Evolutionary conservation across 176 grass and related monocot genomes (phyloP).

Genomic region (Hsuehochloa calcarea): DNA sequence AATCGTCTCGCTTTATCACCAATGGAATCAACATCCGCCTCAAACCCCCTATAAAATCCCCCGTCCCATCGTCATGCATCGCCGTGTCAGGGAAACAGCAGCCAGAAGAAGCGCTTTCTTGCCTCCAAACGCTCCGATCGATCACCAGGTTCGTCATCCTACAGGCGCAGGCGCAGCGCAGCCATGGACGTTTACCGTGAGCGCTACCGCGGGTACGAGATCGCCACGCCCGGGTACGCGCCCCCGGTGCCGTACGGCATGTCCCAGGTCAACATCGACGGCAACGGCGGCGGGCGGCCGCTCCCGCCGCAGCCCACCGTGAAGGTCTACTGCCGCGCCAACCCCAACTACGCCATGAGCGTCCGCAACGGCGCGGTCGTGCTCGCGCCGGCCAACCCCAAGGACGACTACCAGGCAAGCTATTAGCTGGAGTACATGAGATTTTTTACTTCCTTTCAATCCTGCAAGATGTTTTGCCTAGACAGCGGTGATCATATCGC

Average conservation of each 20-base stretch:
- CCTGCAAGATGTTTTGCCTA: background rate
- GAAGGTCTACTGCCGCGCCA: conserved; percentile 68
- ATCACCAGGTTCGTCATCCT: background rate
- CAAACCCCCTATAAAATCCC: conserved; percentile 35
- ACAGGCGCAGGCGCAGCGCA: background rate
- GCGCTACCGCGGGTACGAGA: conserved; percentile 4
- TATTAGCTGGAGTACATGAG: background rate
- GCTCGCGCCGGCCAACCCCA: conserved; percentile 62
- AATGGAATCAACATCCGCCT: background rate
- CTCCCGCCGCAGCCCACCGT: conserved; percentile 67
- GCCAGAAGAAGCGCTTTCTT: background rate
- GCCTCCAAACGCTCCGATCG: background rate
- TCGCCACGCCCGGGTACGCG: conserved; percentile 55
- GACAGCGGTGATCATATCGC: background rate
- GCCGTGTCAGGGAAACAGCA: background rate
- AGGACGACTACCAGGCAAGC: conserved; percentile 69
- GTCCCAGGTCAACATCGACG: conserved; percentile 60
- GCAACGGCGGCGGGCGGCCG: conserved; percentile 19
- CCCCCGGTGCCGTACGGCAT: conserved; percentile 47
- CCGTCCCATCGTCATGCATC: background rate
- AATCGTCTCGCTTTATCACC: background rate
- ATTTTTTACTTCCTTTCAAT: background rate
- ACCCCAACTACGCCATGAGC: conserved; percentile 53
- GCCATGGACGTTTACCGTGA: conserved; percentile 30
- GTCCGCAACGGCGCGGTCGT: conserved; percentile 52